Percentiles rank a stretch among this genome's conserved stretches.
Conservation (phyloP, 768 basidiomycete species). For the Psilocybe sp. region DNA sequence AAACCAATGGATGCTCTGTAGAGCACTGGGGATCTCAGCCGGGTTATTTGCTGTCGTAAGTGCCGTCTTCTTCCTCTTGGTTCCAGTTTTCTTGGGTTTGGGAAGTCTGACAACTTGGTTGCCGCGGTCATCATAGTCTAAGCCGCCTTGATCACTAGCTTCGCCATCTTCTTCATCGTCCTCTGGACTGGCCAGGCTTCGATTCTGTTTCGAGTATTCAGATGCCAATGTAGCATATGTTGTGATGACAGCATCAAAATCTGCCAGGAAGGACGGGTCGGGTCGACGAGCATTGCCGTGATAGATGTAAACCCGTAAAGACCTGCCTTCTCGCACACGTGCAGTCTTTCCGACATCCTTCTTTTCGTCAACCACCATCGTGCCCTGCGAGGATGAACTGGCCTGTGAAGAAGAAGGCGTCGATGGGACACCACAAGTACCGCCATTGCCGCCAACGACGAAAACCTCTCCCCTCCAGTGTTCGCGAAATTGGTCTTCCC, state of each 20-base stretch:
- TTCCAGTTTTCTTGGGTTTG: slow-evolving; percentile 66
- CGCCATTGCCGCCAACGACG: slow-evolving; percentile 76
- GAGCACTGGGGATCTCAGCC: slow-evolving; percentile 62
- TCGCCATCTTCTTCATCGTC: slow-evolving; percentile 69
- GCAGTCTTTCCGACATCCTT: slow-evolving; percentile 25
- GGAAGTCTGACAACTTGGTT: slow-evolving; percentile 56
- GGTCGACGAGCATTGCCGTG: slow-evolving; percentile 88
- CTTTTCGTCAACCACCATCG: slow-evolving; percentile 25
- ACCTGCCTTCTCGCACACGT: slow-evolving; percentile 44
- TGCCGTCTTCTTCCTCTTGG: slow-evolving; percentile 61
- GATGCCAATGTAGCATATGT: slow-evolving; percentile 95
- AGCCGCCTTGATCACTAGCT: slow-evolving; percentile 60
- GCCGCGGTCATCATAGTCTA: slow-evolving; percentile 68
- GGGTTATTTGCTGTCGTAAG: slow-evolving; percentile 27
- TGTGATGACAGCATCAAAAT: slow-evolving; percentile 97
- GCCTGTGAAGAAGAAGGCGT: slow-evolving; percentile 34
- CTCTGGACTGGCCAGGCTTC: slow-evolving; percentile 55
- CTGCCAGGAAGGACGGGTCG: slow-evolving; percentile 83
- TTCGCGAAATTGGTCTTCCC: slow-evolving; percentile 98
- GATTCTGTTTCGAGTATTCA: slow-evolving; percentile 88
- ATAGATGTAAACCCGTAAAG: slow-evolving; percentile 89
- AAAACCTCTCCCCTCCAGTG: slow-evolving; percentile 91
- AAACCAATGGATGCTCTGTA: slow-evolving; percentile 97
- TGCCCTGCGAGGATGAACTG: slow-evolving; percentile 27
- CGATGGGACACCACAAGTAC: slow-evolving; percentile 30